These are phyloP conservation scores for Leishmania major DNA, from an alignment of 208 protist species.

Conservation along the genomic window DNA sequence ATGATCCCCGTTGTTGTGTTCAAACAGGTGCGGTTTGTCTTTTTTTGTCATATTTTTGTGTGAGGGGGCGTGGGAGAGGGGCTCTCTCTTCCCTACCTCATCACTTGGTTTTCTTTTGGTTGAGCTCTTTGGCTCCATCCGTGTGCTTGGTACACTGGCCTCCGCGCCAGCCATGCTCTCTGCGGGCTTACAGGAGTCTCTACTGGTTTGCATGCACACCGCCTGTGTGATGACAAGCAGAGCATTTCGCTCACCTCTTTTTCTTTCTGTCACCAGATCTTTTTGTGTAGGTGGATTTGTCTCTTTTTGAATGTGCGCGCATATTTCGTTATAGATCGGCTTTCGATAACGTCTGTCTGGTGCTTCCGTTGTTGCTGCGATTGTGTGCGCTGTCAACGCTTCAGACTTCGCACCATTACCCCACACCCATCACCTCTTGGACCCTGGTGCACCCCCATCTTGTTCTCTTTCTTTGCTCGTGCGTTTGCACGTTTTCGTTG, in stretches of 20 bases:
- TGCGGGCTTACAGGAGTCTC: not conserved
- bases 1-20: not conserved
- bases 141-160: not conserved
- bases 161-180: not conserved
- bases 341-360: too few relatives aligned
- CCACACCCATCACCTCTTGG: not conserved
- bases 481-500: not conserved
- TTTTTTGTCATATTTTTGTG: not conserved
- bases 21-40: not conserved
- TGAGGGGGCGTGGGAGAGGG: not conserved
- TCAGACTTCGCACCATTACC: not conserved
- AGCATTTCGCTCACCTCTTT: not conserved
- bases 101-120: not conserved
- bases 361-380: not conserved
- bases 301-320: not conserved
- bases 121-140: not conserved
- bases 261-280: not conserved
- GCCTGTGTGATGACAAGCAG: not conserved
- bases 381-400: not conserved
- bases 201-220: not conserved
- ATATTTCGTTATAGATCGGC: not conserved
- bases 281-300: not conserved
- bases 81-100: not conserved
- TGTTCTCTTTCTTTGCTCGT: slow-evolving; percentile 3
- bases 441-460: not conserved